Evolutionary conservation across 176 grass and related monocot species (phyloP).

Genomic region (Raddia guianensis): DNA sequence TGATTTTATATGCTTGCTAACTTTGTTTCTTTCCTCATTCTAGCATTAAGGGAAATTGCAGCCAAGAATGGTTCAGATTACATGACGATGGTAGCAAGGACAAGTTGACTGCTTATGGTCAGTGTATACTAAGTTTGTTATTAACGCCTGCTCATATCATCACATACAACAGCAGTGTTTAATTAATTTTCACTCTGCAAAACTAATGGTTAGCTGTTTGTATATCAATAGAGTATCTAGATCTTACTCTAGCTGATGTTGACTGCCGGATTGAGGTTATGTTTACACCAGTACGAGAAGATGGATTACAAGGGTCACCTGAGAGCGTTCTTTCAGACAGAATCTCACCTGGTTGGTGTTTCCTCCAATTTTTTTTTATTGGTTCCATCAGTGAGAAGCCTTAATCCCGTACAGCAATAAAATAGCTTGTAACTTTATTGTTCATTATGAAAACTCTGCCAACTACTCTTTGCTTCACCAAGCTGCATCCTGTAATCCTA

Average conservation of each 20-base stretch:
- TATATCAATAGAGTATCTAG: conserved; percentile 67
- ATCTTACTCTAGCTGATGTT: conserved; percentile 76
- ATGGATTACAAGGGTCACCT: conserved; percentile 66
- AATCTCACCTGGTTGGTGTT: conserved; percentile 81
- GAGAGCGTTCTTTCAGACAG: conserved; percentile 66
- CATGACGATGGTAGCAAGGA: conserved; percentile 58
- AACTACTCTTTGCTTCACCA: conserved; percentile 10
- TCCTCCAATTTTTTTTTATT: conserved; percentile 13
- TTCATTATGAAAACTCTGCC: neutral
- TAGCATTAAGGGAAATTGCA: conserved; percentile 86
- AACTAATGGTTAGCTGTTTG: conserved; percentile 42
- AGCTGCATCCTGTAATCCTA: conserved; percentile 13
- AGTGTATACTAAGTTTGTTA: conserved; percentile 40
- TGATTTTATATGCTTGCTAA: conserved; percentile 30
- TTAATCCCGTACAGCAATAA: conserved; percentile 17
- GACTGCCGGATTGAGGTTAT: conserved; percentile 65
- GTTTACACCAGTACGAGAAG: conserved; percentile 78
- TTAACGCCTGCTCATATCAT: conserved; percentile 38
- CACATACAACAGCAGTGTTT: conserved; percentile 26
- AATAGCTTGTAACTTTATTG: conserved; percentile 16
- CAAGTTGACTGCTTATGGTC: conserved; percentile 71
- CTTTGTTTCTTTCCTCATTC: conserved; percentile 40
- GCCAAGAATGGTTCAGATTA: conserved; percentile 84
- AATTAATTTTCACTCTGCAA: neutral
- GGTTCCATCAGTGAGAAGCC: conserved; percentile 18